phyloP scores from a whole-genome alignment of 1,284 basidiomycete genomes.

The Peniophora sp. region DNA sequence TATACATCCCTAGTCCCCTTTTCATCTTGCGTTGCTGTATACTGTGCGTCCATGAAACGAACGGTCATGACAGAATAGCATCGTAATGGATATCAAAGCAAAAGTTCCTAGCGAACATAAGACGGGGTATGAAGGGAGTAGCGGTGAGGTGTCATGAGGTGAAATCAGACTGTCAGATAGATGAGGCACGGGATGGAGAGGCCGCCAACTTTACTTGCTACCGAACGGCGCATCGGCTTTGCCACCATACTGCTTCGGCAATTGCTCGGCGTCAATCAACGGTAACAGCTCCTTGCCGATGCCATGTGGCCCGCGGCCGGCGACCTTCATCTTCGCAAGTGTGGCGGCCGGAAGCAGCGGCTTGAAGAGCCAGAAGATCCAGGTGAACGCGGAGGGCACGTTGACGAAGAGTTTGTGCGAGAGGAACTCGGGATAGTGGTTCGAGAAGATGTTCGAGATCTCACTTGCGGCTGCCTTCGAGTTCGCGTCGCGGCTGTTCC shows the following conservation, averaged over 20 bases:
- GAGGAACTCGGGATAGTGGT: conserved; percentile 71
- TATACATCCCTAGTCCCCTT: too few species aligned
- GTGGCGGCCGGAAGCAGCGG: conserved; percentile 61
- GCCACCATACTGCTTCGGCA: conserved; percentile 67
- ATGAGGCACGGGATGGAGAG: background rate
- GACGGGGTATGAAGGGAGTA: background rate
- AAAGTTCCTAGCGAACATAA: background rate
- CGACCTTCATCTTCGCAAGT: conserved; percentile 68
- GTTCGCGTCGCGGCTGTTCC: conserved; percentile 60
- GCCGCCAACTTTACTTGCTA: too few species aligned
- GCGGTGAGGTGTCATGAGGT: background rate
- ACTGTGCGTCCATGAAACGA: too few species aligned
- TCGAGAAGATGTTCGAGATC: conserved; percentile 61
- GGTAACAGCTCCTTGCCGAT: conserved; percentile 52
- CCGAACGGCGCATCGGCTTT: conserved; percentile 11
- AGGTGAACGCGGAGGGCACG: conserved; percentile 63
- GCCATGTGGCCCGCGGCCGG: conserved; percentile 51
- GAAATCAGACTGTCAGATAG: too few species aligned
- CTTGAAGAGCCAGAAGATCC: conserved; percentile 81
- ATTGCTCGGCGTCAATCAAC: conserved; percentile 42
- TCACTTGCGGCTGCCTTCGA: conserved; percentile 69
- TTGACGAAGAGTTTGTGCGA: conserved; percentile 75
- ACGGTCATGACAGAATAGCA: background rate
- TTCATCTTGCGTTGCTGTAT: too few species aligned
- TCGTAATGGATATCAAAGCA: background rate